Evolutionary conservation across 441 rosid species (phyloP).

Genomic region (Flueggea neowawraea): DNA sequence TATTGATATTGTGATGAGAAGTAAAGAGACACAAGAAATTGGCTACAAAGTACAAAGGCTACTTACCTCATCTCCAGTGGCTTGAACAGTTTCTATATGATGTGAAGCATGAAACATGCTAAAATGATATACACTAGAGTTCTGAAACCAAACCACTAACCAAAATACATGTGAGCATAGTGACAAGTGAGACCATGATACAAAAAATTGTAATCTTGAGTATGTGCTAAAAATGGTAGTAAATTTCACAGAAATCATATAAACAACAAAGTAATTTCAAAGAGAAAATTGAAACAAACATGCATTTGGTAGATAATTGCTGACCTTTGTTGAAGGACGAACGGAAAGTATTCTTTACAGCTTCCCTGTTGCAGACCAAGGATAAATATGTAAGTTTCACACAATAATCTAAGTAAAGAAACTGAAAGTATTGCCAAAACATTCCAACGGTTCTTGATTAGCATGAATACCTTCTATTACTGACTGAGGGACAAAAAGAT

Average conservation of each 20-base stretch:
- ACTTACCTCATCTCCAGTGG: conserved; percentile 69
- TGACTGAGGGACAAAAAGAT: no score
- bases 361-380: conserved; percentile 40
- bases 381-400: conserved; percentile 10
- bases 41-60: background rate
- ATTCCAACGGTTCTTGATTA: no score
- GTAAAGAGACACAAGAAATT: no score
- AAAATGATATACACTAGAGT: conserved; percentile 75
- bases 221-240: background rate
- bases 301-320: conserved; percentile 15
- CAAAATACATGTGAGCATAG: conserved; percentile 30
- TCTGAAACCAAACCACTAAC: conserved; percentile 89
- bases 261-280: conserved; percentile 1
- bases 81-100: conserved; percentile 75
- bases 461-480: no score
- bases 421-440: background rate
- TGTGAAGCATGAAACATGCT: conserved; percentile 95
- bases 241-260: conserved; percentile 5
- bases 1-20: background rate
- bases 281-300: background rate
- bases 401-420: background rate
- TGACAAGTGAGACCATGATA: conserved; percentile 4
- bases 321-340: conserved; percentile 72
- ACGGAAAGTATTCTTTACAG: conserved; percentile 49
- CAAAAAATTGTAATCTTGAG: background rate